Percentiles rank a stretch among this genome's conserved stretches.
Conservation (phyloP, 352 stramenopile genomes). For the Pythium dissotocum region DNA sequence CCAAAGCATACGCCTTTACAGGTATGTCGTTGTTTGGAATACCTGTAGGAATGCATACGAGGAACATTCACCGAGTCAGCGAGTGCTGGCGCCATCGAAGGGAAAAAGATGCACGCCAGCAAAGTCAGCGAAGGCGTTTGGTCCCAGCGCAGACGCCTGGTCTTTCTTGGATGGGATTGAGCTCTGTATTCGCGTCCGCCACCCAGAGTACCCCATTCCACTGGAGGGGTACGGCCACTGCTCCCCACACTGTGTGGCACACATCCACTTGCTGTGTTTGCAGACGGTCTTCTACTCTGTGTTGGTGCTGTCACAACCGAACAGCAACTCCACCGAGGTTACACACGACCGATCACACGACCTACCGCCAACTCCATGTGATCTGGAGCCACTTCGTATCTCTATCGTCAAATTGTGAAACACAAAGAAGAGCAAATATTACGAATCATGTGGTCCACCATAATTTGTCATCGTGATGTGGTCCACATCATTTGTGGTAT, state of each 20-base stretch:
- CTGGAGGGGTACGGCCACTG: no score
- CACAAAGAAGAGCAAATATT: background rate
- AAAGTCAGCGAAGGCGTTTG: no score
- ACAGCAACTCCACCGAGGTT: background rate
- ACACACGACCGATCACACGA: background rate
- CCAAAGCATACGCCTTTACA: background rate
- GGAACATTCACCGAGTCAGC: background rate
- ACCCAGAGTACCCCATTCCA: background rate
- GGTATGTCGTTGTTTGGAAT: background rate
- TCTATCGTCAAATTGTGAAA: background rate
- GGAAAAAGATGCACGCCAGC: background rate
- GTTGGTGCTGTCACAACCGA: background rate
- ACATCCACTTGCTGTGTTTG: no score
- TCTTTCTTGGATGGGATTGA: no score
- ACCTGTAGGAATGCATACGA: background rate
- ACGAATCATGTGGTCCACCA: constrained; percentile 8
- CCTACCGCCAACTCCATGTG: background rate
- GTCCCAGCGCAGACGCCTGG: no score
- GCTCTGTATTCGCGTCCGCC: background rate
- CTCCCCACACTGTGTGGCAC: no score
- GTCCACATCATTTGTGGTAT: constrained; percentile 14
- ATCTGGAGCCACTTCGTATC: background rate
- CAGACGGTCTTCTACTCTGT: background rate
- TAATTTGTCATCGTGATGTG: constrained; percentile 10
- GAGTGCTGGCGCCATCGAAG: background rate